Evolutionary conservation across 495 filamentous ascomycete genomes (phyloP).

Genomic region (Lepraria neglecta): DNA sequence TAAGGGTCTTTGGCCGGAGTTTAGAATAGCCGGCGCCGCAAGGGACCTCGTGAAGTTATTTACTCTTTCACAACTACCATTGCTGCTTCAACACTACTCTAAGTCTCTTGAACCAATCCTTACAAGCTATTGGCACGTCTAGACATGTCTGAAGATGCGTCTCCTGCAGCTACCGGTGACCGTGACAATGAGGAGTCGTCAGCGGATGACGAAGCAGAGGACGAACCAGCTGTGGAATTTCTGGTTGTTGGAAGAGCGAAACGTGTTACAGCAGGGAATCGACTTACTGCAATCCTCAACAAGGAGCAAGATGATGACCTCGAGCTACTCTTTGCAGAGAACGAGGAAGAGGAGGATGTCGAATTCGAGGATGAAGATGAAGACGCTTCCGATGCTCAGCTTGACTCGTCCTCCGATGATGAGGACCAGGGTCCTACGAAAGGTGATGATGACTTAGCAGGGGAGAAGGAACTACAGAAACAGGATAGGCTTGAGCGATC

Average conservation of each 20-base stretch:
- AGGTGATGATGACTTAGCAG: constrained; percentile 50
- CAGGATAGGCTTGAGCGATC: constrained; percentile 43
- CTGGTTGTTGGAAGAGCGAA: constrained; percentile 70
- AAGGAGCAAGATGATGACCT: constrained; percentile 72
- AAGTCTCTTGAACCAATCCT: not conserved
- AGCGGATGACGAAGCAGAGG: constrained; percentile 14
- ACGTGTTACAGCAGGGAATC: constrained; percentile 79
- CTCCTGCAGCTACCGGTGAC: constrained; percentile 11
- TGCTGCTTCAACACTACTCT: not conserved
- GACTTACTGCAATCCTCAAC: constrained; percentile 72
- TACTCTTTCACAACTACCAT: not conserved
- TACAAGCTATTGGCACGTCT: too few relatives aligned
- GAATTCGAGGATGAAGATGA: constrained; percentile 71
- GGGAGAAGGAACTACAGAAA: constrained; percentile 60
- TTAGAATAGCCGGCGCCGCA: too few relatives aligned
- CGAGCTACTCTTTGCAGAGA: constrained; percentile 75
- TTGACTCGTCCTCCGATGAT: constrained; percentile 78
- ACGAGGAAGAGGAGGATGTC: constrained; percentile 80
- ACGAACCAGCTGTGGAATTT: constrained; percentile 52
- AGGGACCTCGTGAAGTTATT: not conserved
- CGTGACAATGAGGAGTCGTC: constrained; percentile 14
- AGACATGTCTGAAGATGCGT: constrained; percentile 14
- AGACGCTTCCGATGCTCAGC: constrained; percentile 61
- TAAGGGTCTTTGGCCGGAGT: too few relatives aligned
- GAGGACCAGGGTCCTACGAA: constrained; percentile 67